Percentiles rank a stretch among this genome's conserved stretches.
These are phyloP conservation scores for Gautieria morchelliformis DNA, from an alignment of 768 basidiomycete species.

Conservation along the genomic window DNA sequence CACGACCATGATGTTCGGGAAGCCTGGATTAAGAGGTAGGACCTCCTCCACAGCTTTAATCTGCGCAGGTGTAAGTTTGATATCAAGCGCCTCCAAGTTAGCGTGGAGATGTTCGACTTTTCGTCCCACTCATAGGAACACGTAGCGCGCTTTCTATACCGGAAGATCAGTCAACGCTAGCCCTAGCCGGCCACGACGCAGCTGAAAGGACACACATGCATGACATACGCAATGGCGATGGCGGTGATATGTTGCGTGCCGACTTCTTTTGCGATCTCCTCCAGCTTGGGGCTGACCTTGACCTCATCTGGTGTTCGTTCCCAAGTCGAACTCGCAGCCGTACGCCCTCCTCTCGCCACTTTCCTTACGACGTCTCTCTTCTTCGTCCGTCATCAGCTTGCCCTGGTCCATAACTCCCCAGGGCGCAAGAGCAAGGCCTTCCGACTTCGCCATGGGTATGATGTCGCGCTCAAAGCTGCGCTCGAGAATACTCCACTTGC, in stretches of 20 bases:
- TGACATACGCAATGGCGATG: conserved; percentile 7
- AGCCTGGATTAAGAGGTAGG: neutral
- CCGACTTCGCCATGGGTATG: conserved; percentile 33
- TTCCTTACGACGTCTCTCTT: conserved; percentile 22
- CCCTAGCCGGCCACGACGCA: too few species aligned
- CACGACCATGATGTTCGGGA: neutral
- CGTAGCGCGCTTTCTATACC: too few species aligned
- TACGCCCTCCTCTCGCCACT: conserved; percentile 19
- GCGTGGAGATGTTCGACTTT: neutral
- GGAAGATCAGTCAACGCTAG: too few species aligned
- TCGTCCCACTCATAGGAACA: neutral
- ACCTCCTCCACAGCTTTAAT: neutral
- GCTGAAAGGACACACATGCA: neutral
- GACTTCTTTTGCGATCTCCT: neutral
- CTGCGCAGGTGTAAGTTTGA: neutral
- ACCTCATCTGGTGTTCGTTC: neutral
- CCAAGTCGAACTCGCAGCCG: conserved; percentile 10
- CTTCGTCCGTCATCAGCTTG: conserved; percentile 22
- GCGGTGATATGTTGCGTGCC: neutral
- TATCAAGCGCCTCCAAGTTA: neutral
- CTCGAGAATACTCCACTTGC: conserved; percentile 32
- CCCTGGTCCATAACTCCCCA: conserved; percentile 30
- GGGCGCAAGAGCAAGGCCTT: conserved; percentile 26
- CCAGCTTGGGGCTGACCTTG: conserved; percentile 22
- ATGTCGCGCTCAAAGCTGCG: conserved; percentile 47